Evolutionary conservation across 805 yeast genomes (phyloP).

Genomic region (Candida lessepsii): DNA sequence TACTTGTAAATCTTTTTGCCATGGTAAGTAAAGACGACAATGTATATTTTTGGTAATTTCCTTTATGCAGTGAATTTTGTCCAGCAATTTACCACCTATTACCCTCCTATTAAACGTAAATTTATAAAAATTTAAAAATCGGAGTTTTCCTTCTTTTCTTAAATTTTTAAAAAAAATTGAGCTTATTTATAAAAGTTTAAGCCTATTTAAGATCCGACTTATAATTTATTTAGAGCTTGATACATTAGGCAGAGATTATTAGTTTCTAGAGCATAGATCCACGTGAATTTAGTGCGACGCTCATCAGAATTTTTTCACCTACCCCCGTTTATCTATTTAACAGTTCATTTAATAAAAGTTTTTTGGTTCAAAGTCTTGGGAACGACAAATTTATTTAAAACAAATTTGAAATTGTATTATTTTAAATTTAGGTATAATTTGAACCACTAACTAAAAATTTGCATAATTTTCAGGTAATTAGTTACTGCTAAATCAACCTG

Average conservation of each 20-base stretch:
- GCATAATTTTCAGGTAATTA: too few relatives aligned
- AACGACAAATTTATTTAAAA: too few relatives aligned
- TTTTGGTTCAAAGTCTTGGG: background rate
- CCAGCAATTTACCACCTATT: constrained; percentile 1
- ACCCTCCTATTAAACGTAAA: background rate
- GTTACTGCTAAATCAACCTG: too few relatives aligned
- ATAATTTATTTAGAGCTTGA: background rate
- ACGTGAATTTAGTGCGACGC: constrained; percentile 9
- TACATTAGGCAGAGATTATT: too few relatives aligned
- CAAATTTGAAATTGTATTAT: too few relatives aligned
- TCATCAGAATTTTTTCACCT: constrained; percentile 7
- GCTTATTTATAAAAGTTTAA: background rate
- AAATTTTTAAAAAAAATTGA: too few relatives aligned
- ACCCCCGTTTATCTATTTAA: constrained; percentile 2
- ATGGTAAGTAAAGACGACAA: background rate
- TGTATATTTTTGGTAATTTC: background rate
- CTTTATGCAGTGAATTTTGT: constrained; percentile 1
- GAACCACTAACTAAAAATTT: too few relatives aligned
- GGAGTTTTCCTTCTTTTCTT: background rate
- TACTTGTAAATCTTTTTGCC: background rate
- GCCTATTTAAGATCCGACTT: too few relatives aligned
- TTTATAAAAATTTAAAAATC: background rate
- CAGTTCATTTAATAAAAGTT: background rate
- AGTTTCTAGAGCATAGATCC: background rate
- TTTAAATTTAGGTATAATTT: too few relatives aligned